Percentiles rank a stretch among this genome's conserved stretches.
These are phyloP conservation scores for Fusarium guadeloupense DNA, from an alignment of 2,329 filamentous ascomycete genomes.

Conservation along the genomic window DNA sequence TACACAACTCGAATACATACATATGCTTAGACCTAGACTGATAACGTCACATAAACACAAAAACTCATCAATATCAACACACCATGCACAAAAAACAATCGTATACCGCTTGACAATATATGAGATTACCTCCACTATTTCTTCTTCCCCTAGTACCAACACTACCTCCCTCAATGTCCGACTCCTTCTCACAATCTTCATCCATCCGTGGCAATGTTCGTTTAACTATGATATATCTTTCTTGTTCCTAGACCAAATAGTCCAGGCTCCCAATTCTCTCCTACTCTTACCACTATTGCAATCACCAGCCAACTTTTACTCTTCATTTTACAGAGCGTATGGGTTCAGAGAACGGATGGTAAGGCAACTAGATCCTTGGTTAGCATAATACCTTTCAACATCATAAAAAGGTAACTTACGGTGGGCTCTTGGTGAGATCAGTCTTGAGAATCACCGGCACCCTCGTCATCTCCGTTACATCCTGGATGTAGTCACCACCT, in stretches of 20 bases:
- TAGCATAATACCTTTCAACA: constrained; percentile 25
- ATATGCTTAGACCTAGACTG: background rate
- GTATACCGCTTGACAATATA: constrained; percentile 19
- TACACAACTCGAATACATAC: background rate
- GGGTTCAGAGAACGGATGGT: constrained; percentile 87
- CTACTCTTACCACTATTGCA: constrained; percentile 16
- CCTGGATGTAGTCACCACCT: constrained; percentile 95
- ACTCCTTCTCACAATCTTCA: constrained; percentile 30
- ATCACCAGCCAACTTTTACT: constrained; percentile 22
- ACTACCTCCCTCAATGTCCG: constrained; percentile 16
- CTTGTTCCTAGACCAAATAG: constrained; percentile 13
- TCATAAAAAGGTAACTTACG: constrained; percentile 74
- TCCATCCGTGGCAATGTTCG: constrained; percentile 15
- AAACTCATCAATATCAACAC: background rate
- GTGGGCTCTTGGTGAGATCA: constrained; percentile 97
- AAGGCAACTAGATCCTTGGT: constrained; percentile 67
- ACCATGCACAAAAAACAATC: constrained; percentile 2
- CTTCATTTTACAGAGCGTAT: constrained; percentile 66
- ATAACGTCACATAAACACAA: background rate
- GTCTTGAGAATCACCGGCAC: constrained; percentile 99
- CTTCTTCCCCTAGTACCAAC: constrained; percentile 11
- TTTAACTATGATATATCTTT: constrained; percentile 18
- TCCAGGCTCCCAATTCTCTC: constrained; percentile 12
- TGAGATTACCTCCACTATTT: constrained; percentile 37
- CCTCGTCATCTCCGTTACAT: constrained; percentile 96